phyloP scores from a whole-genome alignment of 2,329 filamentous ascomycete genomes.

The Clonostachys rosea region DNA sequence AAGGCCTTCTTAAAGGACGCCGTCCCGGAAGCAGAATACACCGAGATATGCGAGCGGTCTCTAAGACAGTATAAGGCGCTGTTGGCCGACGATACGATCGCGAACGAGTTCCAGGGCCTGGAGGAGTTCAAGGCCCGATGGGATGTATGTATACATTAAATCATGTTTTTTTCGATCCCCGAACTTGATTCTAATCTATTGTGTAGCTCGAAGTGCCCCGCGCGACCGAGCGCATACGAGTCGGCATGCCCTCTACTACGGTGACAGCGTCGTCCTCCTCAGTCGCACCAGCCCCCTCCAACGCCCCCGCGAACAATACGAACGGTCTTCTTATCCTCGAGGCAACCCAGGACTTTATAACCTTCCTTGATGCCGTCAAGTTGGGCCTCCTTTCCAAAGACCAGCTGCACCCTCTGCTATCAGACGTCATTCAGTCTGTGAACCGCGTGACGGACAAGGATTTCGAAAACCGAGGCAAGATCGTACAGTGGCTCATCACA shows the following conservation, averaged over 20 bases:
- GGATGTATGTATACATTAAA: conserved; percentile 61
- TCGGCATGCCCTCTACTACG: conserved; percentile 87
- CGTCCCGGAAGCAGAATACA: conserved; percentile 86
- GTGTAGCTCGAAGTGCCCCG: conserved; percentile 84
- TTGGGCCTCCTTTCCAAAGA: conserved; percentile 92
- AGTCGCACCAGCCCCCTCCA: conserved; percentile 3
- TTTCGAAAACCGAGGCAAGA: conserved; percentile 94
- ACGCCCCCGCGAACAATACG: conserved; percentile 34
- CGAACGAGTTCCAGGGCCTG: conserved; percentile 79
- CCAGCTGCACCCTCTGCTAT: conserved; percentile 89
- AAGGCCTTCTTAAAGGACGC: conserved; percentile 97
- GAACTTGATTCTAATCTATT: background rate
- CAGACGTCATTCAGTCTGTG: conserved; percentile 93
- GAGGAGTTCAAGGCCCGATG: conserved; percentile 90
- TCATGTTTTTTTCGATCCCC: background rate
- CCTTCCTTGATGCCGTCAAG: conserved; percentile 90
- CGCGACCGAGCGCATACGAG: conserved; percentile 86
- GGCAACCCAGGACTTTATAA: conserved; percentile 98
- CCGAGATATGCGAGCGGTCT: conserved; percentile 89
- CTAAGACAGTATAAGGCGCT: conserved; percentile 97
- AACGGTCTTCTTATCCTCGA: conserved; percentile 71
- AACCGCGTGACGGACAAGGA: conserved; percentile 95
- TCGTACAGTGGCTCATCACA: conserved; percentile 96
- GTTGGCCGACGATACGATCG: conserved; percentile 84
- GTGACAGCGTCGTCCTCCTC: conserved; percentile 48